These are phyloP conservation scores for Chenopodium suecicum DNA, from an alignment of 148 eudicot genomes.

Conservation along the genomic window DNA sequence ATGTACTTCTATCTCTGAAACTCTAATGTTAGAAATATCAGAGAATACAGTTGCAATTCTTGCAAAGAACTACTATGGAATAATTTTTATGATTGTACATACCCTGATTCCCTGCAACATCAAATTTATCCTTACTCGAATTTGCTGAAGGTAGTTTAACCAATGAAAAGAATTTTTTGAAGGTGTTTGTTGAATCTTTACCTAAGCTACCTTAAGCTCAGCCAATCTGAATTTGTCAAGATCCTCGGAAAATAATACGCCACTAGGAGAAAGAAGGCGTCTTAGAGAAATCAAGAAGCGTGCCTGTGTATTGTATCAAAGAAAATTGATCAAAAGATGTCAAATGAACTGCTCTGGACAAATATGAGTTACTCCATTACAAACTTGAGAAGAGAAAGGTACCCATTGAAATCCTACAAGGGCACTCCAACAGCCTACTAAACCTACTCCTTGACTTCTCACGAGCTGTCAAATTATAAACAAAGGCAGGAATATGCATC, in stretches of 20 bases:
- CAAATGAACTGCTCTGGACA: neutral
- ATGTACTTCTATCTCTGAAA: neutral
- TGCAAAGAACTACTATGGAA: no score
- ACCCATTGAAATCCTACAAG: constrained; percentile 85
- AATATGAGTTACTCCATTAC: neutral
- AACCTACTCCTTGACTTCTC: constrained; percentile 54
- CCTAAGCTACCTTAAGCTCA: constrained; percentile 54
- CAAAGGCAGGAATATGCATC: neutral
- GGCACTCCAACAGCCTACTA: constrained; percentile 63
- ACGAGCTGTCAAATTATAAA: constrained; percentile 38
- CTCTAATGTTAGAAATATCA: neutral
- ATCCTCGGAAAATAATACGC: constrained; percentile 66
- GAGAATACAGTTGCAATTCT: neutral
- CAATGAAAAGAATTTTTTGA: neutral
- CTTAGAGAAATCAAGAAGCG: constrained; percentile 55
- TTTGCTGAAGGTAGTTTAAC: neutral
- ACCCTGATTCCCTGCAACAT: neutral
- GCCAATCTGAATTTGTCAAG: constrained; percentile 33
- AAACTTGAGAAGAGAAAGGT: constrained; percentile 12
- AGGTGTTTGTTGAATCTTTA: neutral
- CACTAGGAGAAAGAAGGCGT: constrained; percentile 63
- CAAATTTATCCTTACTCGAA: neutral
- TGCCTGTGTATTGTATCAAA: constrained; percentile 36
- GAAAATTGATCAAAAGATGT: neutral
- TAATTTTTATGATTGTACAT: neutral